Conservation (phyloP, 2,329 filamentous ascomycete genomes). For the Ophiostoma perfectum region DNA sequence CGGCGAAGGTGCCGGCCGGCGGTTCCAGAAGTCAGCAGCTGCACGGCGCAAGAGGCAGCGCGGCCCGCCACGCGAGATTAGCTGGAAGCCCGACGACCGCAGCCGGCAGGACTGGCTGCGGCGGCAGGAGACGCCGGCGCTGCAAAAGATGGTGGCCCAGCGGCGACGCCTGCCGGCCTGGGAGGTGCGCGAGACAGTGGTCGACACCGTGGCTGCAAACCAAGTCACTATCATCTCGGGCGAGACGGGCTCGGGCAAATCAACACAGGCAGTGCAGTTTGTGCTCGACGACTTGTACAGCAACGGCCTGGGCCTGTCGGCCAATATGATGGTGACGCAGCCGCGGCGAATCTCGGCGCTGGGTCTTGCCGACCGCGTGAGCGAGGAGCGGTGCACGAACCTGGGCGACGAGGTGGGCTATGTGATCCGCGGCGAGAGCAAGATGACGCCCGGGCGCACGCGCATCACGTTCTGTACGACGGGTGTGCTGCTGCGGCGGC, state of each 20-base stretch:
- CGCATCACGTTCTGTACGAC: slow-evolving; percentile 96
- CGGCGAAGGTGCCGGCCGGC: slow-evolving; percentile 27
- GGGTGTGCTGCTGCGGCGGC: slow-evolving; percentile 78
- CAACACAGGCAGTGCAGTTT: slow-evolving; percentile 94
- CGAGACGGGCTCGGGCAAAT: slow-evolving; percentile 95
- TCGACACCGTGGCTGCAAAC: slow-evolving; percentile 66
- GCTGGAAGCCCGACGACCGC: slow-evolving; percentile 55
- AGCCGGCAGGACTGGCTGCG: slow-evolving; percentile 65
- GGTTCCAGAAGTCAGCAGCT: slow-evolving; percentile 26
- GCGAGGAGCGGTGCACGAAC: slow-evolving; percentile 67
- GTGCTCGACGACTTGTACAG: slow-evolving; percentile 85
- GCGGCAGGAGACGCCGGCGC: slow-evolving; percentile 58
- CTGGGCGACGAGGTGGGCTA: slow-evolving; percentile 90
- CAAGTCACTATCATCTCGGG: slow-evolving; percentile 96
- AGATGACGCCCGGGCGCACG: slow-evolving; percentile 54
- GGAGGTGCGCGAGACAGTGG: slow-evolving; percentile 71
- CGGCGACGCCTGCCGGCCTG: slow-evolving; percentile 79
- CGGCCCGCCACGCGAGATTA: slow-evolving; percentile 52
- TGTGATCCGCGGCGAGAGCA: slow-evolving; percentile 84
- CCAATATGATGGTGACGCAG: slow-evolving; percentile 93
- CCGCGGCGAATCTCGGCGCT: slow-evolving; percentile 91
- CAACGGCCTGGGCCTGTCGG: slow-evolving; percentile 65
- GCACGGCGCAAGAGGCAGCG: slow-evolving; percentile 36
- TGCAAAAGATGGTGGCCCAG: slow-evolving; percentile 69
- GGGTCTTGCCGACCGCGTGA: slow-evolving; percentile 87